Evolutionary conservation across 2,329 filamentous ascomycete genomes (phyloP), one percentile per base, ranked within the genome.

Genomic region (Huntiella omanensis): DNA sequence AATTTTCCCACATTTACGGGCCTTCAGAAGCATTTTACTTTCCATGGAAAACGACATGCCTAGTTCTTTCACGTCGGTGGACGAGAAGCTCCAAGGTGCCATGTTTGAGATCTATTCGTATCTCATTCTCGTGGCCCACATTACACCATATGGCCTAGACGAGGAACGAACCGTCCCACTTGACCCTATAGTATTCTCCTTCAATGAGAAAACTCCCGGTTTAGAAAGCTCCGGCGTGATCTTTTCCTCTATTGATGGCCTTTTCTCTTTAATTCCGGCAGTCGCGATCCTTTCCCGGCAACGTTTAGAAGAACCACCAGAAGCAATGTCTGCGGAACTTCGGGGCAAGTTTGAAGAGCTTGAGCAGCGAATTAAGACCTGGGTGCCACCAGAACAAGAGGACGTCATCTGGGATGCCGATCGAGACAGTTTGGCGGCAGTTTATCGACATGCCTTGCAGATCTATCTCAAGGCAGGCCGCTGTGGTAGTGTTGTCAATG

Each of bases 91-190:
- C 4, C 48, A 49, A 33, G 48, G 48, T 17, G 40, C 48, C 10
- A 49, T 49, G 48, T 40, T 49, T 16, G 48, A 49, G n/a, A 49
- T 49, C 34, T 49, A 49, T 16, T 49, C 48, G 7, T 49, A 49
- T 37, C 48, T 49, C 12, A 45, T 49, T 40, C 36, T 49, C 10
- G 48, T 49, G 12, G 43, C 48, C 35, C 46, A 49, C 43, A 49
- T 49, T 8, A 49, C 48, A 22, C 48, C 48, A 7, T 49, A 49
- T 22, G 48, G 48, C 11, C 43, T 49, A 12, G 48, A 49, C 12
- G 44, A 49, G 40, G 40, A 49, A 35, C 43, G 48, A 10, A 49
- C 48, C 3, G 16, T 49, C 11, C 48, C 48, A 12, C 45, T 49
- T 37, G 48, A 49, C 33, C 40, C 48, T 32, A 38, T 49, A 11